Evolutionary conservation across 2,329 filamentous ascomycete genomes (phyloP), one percentile per base, ranked within the genome.

Genomic region (Pyrenophora seminiperda): DNA sequence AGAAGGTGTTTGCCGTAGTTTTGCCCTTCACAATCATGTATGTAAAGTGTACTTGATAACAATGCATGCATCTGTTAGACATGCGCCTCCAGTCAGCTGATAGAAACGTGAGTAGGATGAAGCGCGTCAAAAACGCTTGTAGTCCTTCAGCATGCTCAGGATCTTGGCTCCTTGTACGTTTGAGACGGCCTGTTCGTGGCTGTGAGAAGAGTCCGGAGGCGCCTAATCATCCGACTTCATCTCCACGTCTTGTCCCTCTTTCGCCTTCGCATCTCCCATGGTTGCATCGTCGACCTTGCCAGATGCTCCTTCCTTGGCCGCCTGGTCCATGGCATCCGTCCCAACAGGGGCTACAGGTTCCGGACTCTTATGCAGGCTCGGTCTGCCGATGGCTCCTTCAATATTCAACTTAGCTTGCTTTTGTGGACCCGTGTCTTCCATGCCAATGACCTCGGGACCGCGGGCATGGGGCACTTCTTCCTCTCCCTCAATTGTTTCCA

Each of bases 351-450:
- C 42, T 2, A 34, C 29, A 1, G 58, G 54, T 6, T 51, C 60
- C 7, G 68, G 68, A 40, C 67, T 71, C 47, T 61, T 70, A 43
- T 61, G 58, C 18, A 72, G 41, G 41, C 69, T 70, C 24, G 69
- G 66, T 32, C 71, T 61, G 14, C 72, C 72, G 4, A 73, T 59
- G 1, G 71, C 72, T 5, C 65, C 72, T 43, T 73, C 72, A 37
- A 73, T 66, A 39, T 74, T 56, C 20, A 74, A 54, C 10, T 76
- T 43, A 58, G 75, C 73, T 89, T 76, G 90, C 14, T 75, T 74
- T 90, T 80, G 92, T 7, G 89, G 86, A 0, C 94, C 94, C 58
- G 90, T 88, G 68, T 99, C 94, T 61, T 90, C 86, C 51, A 91
- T 85, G 4, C 92, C 93, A 41, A 97, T 88, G 61, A 90, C 82